Conservation (phyloP, 164 flowering plant genomes). For the Sextonia rubra region DNA sequence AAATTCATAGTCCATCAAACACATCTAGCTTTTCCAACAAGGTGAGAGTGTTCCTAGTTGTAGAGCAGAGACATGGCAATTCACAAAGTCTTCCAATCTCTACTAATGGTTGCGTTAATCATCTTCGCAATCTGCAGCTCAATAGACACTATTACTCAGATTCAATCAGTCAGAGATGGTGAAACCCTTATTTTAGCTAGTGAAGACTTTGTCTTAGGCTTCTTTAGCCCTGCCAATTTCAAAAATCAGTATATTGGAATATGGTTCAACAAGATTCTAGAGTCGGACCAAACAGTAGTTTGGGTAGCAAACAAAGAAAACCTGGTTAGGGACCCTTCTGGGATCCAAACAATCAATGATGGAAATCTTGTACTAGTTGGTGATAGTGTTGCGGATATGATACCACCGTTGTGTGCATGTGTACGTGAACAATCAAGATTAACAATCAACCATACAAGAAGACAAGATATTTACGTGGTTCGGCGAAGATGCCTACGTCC, state of each 20-base stretch:
- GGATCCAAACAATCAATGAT: conserved; percentile 17
- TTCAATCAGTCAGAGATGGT: conserved; percentile 14
- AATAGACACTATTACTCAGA: conserved; percentile 4
- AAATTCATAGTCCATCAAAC: no score
- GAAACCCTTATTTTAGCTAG: conserved; percentile 9
- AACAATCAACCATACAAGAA: no score
- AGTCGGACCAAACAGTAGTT: conserved; percentile 19
- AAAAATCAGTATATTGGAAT: conserved; percentile 17
- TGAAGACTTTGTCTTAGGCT: conserved; percentile 11
- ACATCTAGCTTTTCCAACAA: no score
- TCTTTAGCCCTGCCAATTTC: conserved; percentile 16
- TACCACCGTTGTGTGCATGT: no score
- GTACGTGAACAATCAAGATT: no score
- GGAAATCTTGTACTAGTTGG: conserved; percentile 38
- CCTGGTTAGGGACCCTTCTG: conserved; percentile 35
- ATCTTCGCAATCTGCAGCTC: neutral
- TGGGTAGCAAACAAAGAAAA: conserved; percentile 63
- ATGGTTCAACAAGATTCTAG: conserved; percentile 19
- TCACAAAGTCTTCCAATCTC: no score
- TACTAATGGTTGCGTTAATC: no score
- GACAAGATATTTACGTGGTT: no score
- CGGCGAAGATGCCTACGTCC: no score
- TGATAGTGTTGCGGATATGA: no score
- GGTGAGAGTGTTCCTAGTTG: no score
- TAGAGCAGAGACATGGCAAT: no score